Evolutionary conservation across 176 grass and related monocot genomes (phyloP).

Genomic region (Paspalum vaginatum): DNA sequence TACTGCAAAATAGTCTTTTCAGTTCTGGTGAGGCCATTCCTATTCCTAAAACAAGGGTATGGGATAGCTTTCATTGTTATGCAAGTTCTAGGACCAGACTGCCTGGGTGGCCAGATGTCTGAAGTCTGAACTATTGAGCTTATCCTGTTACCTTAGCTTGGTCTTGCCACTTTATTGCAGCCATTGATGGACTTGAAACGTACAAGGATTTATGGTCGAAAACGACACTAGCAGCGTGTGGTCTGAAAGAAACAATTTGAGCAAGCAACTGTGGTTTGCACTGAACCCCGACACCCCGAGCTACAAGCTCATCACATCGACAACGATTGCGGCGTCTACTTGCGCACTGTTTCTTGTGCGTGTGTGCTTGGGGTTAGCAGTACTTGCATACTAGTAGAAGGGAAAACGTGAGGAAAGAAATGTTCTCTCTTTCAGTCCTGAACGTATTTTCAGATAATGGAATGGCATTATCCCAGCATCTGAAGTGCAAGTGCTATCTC

Average conservation of each 20-base stretch:
- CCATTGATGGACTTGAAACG: conserved; percentile 30
- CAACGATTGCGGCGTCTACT: background rate
- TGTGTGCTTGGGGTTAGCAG: conserved; percentile 9
- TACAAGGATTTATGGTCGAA: conserved; percentile 19
- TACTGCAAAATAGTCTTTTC: background rate
- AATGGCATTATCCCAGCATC: background rate
- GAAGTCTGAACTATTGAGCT: background rate
- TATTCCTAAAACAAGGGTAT: background rate
- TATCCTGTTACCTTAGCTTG: conserved; percentile 8
- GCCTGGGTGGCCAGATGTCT: background rate
- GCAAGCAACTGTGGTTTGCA: background rate
- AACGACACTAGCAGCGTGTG: background rate
- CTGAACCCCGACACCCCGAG: background rate
- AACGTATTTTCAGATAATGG: too few species aligned
- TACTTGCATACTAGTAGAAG: background rate
- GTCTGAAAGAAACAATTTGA: background rate
- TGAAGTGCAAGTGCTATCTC: background rate
- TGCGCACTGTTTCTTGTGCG: conserved; percentile 22
- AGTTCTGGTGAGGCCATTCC: background rate
- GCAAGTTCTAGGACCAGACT: background rate
- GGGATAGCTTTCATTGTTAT: background rate
- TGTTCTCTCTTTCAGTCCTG: background rate
- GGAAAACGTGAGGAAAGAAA: background rate
- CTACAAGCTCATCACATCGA: background rate
- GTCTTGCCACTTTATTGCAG: background rate